phyloP scores from a whole-genome alignment of 805 yeast genomes.

The Candida ovalis region DNA sequence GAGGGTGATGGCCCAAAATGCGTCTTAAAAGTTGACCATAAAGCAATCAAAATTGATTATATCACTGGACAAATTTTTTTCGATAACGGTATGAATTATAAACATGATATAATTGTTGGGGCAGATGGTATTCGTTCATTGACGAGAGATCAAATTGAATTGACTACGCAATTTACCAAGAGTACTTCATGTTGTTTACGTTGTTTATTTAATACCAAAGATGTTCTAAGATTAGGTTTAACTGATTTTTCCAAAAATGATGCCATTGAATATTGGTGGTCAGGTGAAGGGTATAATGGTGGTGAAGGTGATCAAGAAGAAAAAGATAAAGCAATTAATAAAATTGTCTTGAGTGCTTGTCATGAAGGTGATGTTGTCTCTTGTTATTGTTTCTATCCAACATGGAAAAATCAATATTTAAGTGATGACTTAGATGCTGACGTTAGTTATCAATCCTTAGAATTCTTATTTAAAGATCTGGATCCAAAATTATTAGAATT shows the following conservation, averaged over 20 bases:
- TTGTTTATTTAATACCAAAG: background rate
- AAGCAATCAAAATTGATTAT: too few species aligned
- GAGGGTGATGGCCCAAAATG: conserved; percentile 29
- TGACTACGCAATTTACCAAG: background rate
- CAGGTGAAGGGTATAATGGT: too few species aligned
- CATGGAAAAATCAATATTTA: conserved; percentile 14
- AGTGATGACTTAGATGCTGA: conserved; percentile 24
- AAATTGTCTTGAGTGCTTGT: conserved; percentile 27
- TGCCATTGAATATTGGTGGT: background rate
- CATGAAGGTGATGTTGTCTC: conserved; percentile 22
- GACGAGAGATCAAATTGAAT: conserved; percentile 14
- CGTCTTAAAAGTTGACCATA: conserved; percentile 6
- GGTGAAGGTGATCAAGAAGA: too few species aligned
- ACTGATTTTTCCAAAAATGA: background rate
- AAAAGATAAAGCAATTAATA: conserved; percentile 9
- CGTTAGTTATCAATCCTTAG: conserved; percentile 18
- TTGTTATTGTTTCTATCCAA: conserved; percentile 27
- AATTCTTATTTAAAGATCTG: conserved; percentile 18
- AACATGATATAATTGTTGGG: conserved; percentile 29
- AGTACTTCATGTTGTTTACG: background rate
- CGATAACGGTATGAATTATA: conserved; percentile 16
- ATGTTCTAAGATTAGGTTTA: background rate
- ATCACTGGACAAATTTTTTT: too few species aligned
- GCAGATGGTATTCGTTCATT: conserved; percentile 31
- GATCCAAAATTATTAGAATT: conserved; percentile 21